Conservation (phyloP, 2,329 filamentous ascomycete genomes). For the Aspergillus costaricaensis region DNA sequence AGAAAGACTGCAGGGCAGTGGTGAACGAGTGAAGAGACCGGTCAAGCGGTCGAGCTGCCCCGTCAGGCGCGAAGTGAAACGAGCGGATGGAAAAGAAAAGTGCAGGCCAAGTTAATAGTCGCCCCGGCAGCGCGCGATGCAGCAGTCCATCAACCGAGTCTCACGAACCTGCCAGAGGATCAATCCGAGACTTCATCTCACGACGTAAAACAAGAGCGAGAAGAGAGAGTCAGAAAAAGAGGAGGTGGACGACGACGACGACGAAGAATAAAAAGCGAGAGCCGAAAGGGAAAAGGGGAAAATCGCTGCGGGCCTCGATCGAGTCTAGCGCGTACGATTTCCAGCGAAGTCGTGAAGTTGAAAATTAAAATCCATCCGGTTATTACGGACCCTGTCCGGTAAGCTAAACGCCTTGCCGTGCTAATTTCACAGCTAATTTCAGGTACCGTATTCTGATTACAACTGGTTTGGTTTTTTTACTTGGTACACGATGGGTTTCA, state of each 20-base stretch:
- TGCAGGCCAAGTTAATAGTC: constrained; percentile 9
- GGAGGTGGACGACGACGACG: constrained; percentile 11
- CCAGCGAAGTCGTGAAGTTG: not conserved
- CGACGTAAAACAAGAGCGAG: constrained; percentile 7
- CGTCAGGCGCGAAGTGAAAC: constrained; percentile 13
- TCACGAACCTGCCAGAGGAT: constrained; percentile 34
- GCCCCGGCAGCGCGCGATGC: constrained; percentile 12
- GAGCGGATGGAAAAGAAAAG: constrained; percentile 14
- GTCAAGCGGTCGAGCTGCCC: constrained; percentile 13
- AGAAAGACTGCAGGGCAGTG: constrained; percentile 10
- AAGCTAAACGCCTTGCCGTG: not conserved
- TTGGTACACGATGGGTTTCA: not conserved
- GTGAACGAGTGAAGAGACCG: constrained; percentile 20
- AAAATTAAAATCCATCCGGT: not conserved
- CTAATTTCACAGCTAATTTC: not conserved
- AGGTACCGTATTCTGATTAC: not conserved
- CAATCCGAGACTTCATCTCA: constrained; percentile 25
- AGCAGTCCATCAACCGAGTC: constrained; percentile 24
- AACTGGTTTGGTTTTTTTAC: not conserved
- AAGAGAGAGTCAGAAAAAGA: constrained; percentile 11
- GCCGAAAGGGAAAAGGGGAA: constrained; percentile 24
- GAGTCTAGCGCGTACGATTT: constrained; percentile 10
- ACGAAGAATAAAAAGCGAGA: constrained; percentile 9
- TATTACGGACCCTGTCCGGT: not conserved
- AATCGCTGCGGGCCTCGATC: constrained; percentile 15